These are phyloP conservation scores for Zasmidium citrigriseum DNA, from an alignment of 2,329 filamentous ascomycete genomes.

Conservation along the genomic window DNA sequence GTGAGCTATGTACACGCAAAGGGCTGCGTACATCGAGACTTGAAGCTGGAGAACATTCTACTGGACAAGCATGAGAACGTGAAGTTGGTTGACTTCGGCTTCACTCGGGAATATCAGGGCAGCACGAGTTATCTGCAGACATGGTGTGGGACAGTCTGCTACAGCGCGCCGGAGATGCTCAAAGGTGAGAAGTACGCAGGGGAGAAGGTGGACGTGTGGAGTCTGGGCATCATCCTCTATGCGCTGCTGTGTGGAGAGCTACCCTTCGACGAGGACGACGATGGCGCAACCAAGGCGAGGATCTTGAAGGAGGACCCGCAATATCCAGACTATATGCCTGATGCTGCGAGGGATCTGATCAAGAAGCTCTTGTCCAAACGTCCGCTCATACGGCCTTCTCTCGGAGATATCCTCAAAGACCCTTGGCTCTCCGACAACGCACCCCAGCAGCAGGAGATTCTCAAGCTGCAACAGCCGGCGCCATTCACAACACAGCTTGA, in stretches of 20 bases:
- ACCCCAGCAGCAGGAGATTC: conserved; percentile 81
- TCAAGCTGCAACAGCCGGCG: conserved; percentile 76
- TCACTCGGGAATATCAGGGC: conserved; percentile 95
- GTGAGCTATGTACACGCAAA: conserved; percentile 94
- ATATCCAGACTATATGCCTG: conserved; percentile 77
- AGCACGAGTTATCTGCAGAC: conserved; percentile 93
- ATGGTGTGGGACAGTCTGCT: conserved; percentile 96
- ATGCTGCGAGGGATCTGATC: conserved; percentile 75
- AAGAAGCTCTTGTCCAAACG: conserved; percentile 85
- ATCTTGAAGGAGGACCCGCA: conserved; percentile 85
- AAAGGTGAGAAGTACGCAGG: conserved; percentile 97
- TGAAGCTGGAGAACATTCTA: conserved; percentile 95
- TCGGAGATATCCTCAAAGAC: conserved; percentile 84
- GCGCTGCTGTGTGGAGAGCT: conserved; percentile 81
- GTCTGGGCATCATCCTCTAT: conserved; percentile 80
- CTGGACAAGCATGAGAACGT: conserved; percentile 97
- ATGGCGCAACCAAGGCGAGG: conserved; percentile 78
- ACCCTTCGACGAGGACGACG: conserved; percentile 96
- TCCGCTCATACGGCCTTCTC: conserved; percentile 75
- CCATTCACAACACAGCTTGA: conserved; percentile 86
- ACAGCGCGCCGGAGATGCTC: conserved; percentile 97
- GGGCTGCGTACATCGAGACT: conserved; percentile 91
- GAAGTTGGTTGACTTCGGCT: conserved; percentile 96
- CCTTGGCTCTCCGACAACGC: conserved; percentile 87
- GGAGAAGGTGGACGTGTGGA: conserved; percentile 98